Conservation (phyloP, 352 stramenopile genomes). For the Phytophthora fragariaefolia region DNA sequence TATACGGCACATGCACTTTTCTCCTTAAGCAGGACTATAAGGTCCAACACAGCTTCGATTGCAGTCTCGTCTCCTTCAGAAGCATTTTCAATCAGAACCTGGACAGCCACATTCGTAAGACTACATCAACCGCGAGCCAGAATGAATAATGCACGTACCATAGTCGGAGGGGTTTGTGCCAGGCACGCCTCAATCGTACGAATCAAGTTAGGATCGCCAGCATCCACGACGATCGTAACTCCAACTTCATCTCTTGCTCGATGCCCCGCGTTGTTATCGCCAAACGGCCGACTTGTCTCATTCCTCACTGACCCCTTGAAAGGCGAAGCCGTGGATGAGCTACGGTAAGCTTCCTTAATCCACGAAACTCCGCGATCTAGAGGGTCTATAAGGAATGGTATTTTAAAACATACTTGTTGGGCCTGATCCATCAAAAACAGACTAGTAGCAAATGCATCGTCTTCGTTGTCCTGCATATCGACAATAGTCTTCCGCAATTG, state of each 20-base stretch:
- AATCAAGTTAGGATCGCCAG: conserved; percentile 46
- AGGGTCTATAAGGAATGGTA: conserved; percentile 63
- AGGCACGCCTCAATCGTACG: conserved; percentile 54
- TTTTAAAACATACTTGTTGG: conserved; percentile 52
- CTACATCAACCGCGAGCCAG: not conserved
- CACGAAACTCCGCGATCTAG: conserved; percentile 40
- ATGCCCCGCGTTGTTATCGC: conserved; percentile 4
- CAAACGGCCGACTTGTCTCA: conserved; percentile 2
- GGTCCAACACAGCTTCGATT: conserved; percentile 46
- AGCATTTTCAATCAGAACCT: conserved; percentile 62
- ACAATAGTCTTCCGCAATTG: conserved; percentile 47
- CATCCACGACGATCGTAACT: conserved; percentile 47
- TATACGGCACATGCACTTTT: conserved; percentile 51
- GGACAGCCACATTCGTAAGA: too few species aligned
- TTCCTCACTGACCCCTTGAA: conserved; percentile 12
- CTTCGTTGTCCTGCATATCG: conserved; percentile 37
- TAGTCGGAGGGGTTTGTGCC: conserved; percentile 31
- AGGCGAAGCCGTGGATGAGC: not conserved
- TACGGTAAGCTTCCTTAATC: conserved; percentile 45
- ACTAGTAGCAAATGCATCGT: conserved; percentile 45
- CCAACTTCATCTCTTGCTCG: conserved; percentile 23
- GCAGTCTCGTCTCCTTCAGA: conserved; percentile 48
- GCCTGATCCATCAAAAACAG: conserved; percentile 61
- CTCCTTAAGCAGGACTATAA: conserved; percentile 47
- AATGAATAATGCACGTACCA: conserved; percentile 20